Conservation (phyloP, 2,329 filamentous ascomycete species). For the Colletotrichum brevisporum region DNA sequence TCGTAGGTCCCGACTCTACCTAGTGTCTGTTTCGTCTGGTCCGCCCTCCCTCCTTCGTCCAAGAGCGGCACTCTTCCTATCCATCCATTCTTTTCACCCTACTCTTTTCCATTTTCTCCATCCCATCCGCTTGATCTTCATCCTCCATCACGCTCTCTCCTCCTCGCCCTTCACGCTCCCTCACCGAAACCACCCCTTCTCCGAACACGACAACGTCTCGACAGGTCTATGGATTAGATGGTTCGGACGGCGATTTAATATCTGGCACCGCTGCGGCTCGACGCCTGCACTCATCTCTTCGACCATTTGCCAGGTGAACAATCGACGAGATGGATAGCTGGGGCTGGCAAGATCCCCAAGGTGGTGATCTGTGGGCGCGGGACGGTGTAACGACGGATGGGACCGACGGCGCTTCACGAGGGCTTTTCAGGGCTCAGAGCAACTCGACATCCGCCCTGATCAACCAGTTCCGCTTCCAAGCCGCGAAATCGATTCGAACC, state of each 20-base stretch:
- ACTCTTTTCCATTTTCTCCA: constrained; percentile 43
- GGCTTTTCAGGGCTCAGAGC: constrained; percentile 46
- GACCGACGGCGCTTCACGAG: constrained; percentile 46
- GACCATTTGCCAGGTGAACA: constrained; percentile 41
- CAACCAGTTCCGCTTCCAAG: constrained; percentile 66
- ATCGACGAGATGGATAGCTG: constrained; percentile 44
- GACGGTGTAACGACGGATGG: constrained; percentile 38
- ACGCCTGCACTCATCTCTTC: constrained; percentile 44
- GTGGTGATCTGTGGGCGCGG: constrained; percentile 47
- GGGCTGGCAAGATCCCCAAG: constrained; percentile 42
- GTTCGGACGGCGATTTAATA: constrained; percentile 42
- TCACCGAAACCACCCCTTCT: background rate
- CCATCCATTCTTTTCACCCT: constrained; percentile 42
- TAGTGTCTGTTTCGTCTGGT: constrained; percentile 61
- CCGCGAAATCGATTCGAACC: constrained; percentile 70
- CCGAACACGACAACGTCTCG: constrained; percentile 27
- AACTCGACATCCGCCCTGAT: constrained; percentile 61
- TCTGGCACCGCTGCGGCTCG: constrained; percentile 53
- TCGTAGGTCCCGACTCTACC: constrained; percentile 48
- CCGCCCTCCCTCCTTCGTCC: constrained; percentile 50
- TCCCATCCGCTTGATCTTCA: constrained; percentile 43
- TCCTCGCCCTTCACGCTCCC: constrained; percentile 34
- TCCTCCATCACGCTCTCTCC: constrained; percentile 35
- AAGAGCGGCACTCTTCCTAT: constrained; percentile 31
- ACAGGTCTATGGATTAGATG: constrained; percentile 57